A percentile compares a stretch with the other conserved stretches of the same genome.
phyloP scores from a whole-genome alignment of 2,329 filamentous ascomycete species.

The Exutisphaerella laricina region DNA sequence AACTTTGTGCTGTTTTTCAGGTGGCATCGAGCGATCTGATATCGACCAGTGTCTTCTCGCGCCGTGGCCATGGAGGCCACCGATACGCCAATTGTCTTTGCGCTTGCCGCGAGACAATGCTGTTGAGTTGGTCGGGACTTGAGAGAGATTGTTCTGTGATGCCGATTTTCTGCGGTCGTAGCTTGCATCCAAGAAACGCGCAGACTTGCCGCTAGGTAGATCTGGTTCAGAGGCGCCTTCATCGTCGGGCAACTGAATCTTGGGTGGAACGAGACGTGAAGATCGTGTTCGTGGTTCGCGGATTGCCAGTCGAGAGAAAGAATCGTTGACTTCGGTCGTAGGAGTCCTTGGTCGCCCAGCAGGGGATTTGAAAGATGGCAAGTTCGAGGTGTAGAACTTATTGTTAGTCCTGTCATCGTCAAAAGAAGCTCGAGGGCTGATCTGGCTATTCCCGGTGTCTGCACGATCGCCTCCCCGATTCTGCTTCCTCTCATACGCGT shows the following conservation, averaged over 20 bases:
- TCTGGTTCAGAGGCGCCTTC: conserved; percentile 31
- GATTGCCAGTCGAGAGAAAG: conserved; percentile 40
- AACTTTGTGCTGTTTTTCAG: conserved; percentile 39
- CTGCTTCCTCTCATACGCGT: conserved; percentile 16
- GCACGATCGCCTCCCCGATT: conserved; percentile 17
- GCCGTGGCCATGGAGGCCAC: conserved; percentile 11
- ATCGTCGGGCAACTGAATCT: conserved; percentile 43
- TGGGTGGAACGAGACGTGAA: conserved; percentile 44
- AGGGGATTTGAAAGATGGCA: conserved; percentile 50
- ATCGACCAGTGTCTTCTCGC: conserved; percentile 53
- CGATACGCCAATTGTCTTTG: conserved; percentile 4
- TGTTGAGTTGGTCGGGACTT: conserved; percentile 6
- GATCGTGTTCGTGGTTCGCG: conserved; percentile 32
- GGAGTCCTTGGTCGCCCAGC: conserved; percentile 23
- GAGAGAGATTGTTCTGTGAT: conserved; percentile 34
- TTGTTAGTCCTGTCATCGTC: conserved; percentile 34
- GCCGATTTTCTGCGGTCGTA: conserved; percentile 28
- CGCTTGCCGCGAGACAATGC: conserved; percentile 6
- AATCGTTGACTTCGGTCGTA: conserved; percentile 31
- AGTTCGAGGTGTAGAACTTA: conserved; percentile 40
- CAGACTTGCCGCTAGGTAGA: conserved; percentile 9
- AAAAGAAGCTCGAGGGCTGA: conserved; percentile 34
- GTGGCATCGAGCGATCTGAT: conserved; percentile 39
- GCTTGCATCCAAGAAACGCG: conserved; percentile 4
- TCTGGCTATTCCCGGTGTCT: conserved; percentile 27